Conservation (phyloP, 2,329 filamentous ascomycete species). For the Aureobasidium zeae region DNA sequence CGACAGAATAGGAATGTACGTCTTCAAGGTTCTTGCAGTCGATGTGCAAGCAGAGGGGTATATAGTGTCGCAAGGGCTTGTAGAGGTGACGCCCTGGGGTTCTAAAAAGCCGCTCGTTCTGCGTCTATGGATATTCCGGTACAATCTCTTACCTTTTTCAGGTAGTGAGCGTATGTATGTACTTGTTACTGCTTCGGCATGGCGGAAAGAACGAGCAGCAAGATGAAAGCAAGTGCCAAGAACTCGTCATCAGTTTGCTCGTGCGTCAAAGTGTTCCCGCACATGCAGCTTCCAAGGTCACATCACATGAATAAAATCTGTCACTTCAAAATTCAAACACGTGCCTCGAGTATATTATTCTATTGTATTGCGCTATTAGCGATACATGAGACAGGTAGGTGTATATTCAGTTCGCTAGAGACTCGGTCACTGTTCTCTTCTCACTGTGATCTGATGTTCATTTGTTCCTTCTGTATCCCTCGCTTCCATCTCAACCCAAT, state of each 20-base stretch:
- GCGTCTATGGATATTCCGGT: constrained; percentile 5
- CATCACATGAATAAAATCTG: too few relatives aligned
- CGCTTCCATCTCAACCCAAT: too few relatives aligned
- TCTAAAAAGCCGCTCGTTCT: neutral
- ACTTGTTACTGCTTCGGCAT: constrained; percentile 14
- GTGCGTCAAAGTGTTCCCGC: neutral
- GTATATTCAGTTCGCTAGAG: too few relatives aligned
- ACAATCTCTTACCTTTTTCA: constrained; percentile 8
- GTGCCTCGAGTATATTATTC: too few relatives aligned
- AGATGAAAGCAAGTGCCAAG: constrained; percentile 10
- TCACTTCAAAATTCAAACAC: too few relatives aligned
- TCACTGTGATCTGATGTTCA: too few relatives aligned
- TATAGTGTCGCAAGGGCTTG: neutral
- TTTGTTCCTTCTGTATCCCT: too few relatives aligned
- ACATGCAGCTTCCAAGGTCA: too few relatives aligned
- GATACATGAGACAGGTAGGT: too few relatives aligned
- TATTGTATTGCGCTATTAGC: too few relatives aligned
- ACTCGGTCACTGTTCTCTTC: too few relatives aligned
- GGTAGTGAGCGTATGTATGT: too few relatives aligned
- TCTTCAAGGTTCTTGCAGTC: neutral
- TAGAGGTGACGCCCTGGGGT: neutral
- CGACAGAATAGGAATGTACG: constrained; percentile 3
- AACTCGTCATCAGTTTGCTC: constrained; percentile 2
- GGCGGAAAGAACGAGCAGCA: constrained; percentile 13
- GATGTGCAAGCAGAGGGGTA: neutral